A percentile compares a stretch with the other conserved stretches of the same genome.
phyloP scores from a whole-genome alignment of 108 stramenopile genomes.

The Heterococcus sp. region DNA sequence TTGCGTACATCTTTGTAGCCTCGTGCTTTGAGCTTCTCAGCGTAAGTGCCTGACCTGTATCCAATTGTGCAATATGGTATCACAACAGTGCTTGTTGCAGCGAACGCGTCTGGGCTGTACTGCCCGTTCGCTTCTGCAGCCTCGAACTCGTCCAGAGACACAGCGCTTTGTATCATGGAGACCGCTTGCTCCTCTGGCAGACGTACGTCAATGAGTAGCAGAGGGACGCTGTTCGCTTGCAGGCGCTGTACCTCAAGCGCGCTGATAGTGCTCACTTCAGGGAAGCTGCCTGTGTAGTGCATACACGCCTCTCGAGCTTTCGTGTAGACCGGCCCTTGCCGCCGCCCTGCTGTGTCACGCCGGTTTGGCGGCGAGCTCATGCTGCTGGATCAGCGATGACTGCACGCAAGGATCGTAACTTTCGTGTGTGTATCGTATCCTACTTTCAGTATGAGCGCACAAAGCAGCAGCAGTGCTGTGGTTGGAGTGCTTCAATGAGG shows the following conservation, averaged over 20 bases:
- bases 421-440: no score
- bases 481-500: no score
- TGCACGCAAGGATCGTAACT: no score
- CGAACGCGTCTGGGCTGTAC: neutral
- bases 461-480: no score
- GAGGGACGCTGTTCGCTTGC: slow-evolving; percentile 1
- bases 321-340: neutral
- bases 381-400: no score
- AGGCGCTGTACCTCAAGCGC: neutral
- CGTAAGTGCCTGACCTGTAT: slow-evolving; percentile 32
- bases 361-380: no score
- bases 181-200: slow-evolving; percentile 27
- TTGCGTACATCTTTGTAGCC: slow-evolving; percentile 31
- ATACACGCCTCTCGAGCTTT: neutral
- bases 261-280: neutral
- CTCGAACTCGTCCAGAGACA: slow-evolving; percentile 1
- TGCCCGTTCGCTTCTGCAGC: neutral
- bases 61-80: slow-evolving; percentile 40
- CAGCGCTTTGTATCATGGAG: slow-evolving; percentile 36
- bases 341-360: neutral
- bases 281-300: neutral
- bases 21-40: slow-evolving; percentile 15
- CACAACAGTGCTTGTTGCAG: neutral
- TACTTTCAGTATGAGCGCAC: no score
- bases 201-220: slow-evolving; percentile 33